Evolutionary conservation across 2,329 filamentous ascomycete species (phyloP), one percentile per base, ranked within the genome.

Genomic region (Phialocephala subalpina): DNA sequence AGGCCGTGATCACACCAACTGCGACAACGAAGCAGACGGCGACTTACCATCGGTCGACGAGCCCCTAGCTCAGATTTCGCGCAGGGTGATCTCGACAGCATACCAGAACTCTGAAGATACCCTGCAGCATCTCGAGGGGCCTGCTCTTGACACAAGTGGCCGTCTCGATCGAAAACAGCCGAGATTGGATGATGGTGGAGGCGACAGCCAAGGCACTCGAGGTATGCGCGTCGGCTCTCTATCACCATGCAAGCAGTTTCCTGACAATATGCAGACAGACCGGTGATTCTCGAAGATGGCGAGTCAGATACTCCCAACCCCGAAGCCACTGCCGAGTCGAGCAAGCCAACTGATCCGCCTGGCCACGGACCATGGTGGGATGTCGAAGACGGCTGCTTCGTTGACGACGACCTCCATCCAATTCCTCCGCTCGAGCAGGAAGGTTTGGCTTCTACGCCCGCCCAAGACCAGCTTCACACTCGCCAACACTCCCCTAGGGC

Each of bases 251-350:
- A 63, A 63, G 62, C 56, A 52, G 40, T 36, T 22, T 63, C 22
- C 40, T 63, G 27, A 58, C 55, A n/a, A 63, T 47, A 22, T 29
- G 16, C 45, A 57, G 56, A 58, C 35, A 40, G n/a, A n/a, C 56
- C 35, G 35, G 57, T 65, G 25, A 49, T 65, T 65, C 58, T 62
- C 27, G 58, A 65, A 33, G 49, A 62, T 40, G 52, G 58, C 63
- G 38, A 47, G 38, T 33, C 5, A 18, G 38, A 59, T 29, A 29
- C 35, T 27, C 40, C 57, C 45, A n/a, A 47, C 29, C 29, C 33
- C 58, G 16, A 59, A 58, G 22, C 45, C 53, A 20, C 49, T 40
- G 35, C 14, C 35, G 53, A 62, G 40, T 53, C 18, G 55, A 60
- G 42, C 60, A 52, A 60, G 35, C 33, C 38, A 47, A n/a, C 27